Evolutionary conservation across 2,329 filamentous ascomycete species (phyloP), one percentile per base, ranked within the genome.

Genomic region (Paracorniculantispora psalliotae): DNA sequence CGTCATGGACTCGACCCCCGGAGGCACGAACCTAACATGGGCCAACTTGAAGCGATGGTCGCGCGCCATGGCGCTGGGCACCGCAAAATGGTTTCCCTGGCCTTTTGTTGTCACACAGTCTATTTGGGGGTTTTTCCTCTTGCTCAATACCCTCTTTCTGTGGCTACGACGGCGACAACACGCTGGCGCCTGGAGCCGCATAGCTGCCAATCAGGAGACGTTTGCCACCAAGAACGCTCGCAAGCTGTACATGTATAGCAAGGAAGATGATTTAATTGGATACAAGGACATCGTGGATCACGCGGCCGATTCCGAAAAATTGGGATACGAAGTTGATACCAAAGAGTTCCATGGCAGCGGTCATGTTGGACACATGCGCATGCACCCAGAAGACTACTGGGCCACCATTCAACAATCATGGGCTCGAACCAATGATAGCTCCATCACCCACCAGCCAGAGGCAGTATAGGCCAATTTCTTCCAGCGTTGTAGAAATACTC

Each of bases 281-380:
- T 81, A 76, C 67, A 66, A 79, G 60, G 83, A 86, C 61, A 79
- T 86, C 0, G 81, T 84, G 63, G 72, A 72, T 15, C 80, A 86
- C 64, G 80, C 77, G 0, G 76, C 77, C 2, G 69, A 76, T 37
- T 78, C 82, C 1, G 72, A 67, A 60, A 65, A 67, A 13, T 73
- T 73, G 56, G 85, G 84, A 0, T 86, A 80, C 63, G 66, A 19
- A 2, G 41, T 47, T 5, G 52, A 56, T 4, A 71, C 75, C 21
- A 79, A 82, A 59, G 65, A 79, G 30, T 88, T 88, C 62, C 76
- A 83, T 52, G 80, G 78, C 4, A 84, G 80, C 52, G 72, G 77
- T 1, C 85, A 89, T 68, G 85, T 86, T 19, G 83, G 81, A 1
- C 84, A 88, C 66, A 80, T 88, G 73, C 74, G 80, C 19, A 71